Evolutionary conservation across 1,284 basidiomycete species (phyloP), one percentile per base, ranked within the genome.

Genomic region (Wallemia mellicola): DNA sequence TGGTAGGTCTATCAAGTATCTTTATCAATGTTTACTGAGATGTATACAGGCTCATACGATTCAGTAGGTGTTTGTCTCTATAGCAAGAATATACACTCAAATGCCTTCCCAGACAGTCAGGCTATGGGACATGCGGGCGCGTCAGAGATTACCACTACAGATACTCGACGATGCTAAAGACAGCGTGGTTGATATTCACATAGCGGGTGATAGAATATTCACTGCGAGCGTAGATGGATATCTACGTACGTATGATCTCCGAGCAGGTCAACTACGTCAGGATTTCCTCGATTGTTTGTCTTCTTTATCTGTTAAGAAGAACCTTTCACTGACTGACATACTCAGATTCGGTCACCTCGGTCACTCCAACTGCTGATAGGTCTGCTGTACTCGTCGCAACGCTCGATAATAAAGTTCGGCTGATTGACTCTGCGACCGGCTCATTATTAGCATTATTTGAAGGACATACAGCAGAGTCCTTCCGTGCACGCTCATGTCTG

Each of bases 211-310:
- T 19, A 77, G 75, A 60, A 77, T 96, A 63, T 74, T 82, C 54
- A 77, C 86, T 0, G 86, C 86, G 1, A 88, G 84, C 0, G 81
- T 92, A 1, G 94, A 99, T 64, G 92, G 94, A 1, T 76, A 82
- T 65, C 79, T 95, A 28, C 78, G 94, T 24, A 84, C 83, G 1
- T 96, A 96, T 70, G 94, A 98, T 69, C 72, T 98, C 28, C 80
- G 92, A 57, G 86, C 82, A 73, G 94, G 94, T 24, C 79, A 89
- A 68, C 71, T 95, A 27, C 78, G 81, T 2, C 76, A 82, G 57
- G 94, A 99, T 69, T 88, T 81, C 65, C 77, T 98, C 61, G 88
- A 89, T 11, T 77, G n/a, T n/a, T n/a, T n/a, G n/a, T n/a, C n/a
- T n/a, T n/a, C n/a, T n/a, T n/a, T n/a, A n/a, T n/a, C n/a, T n/a